phyloP scores from a whole-genome alignment of 345 rosid species.

The Streptanthus diversifolius region DNA sequence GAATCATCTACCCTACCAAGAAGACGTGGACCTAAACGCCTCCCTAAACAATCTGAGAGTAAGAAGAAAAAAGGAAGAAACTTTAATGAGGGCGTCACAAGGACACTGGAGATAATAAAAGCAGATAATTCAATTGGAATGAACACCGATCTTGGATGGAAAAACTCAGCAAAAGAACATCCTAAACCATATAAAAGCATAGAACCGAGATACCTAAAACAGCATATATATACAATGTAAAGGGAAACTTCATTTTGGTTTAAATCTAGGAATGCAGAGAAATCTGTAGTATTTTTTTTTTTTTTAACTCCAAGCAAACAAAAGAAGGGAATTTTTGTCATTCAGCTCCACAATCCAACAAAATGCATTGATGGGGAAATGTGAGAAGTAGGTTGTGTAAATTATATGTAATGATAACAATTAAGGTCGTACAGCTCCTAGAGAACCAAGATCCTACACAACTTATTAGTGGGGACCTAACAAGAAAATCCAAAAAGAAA shows the following conservation, averaged over 20 bases:
- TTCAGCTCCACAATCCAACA: slow-evolving; percentile 27
- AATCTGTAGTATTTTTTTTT: background rate
- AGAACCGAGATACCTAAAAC: background rate
- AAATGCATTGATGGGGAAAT: slow-evolving; percentile 10
- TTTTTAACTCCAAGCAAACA: background rate
- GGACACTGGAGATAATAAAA: background rate
- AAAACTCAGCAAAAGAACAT: slow-evolving; percentile 2
- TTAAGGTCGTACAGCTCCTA: slow-evolving; percentile 15
- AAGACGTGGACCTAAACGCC: slow-evolving; percentile 95
- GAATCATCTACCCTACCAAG: slow-evolving; percentile 91
- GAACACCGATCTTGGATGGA: background rate
- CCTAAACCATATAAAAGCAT: background rate
- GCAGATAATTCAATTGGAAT: background rate
- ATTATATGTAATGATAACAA: background rate
- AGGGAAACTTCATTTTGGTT: background rate
- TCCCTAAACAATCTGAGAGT: slow-evolving; percentile 91
- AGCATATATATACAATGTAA: background rate
- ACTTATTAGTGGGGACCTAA: slow-evolving; percentile 32
- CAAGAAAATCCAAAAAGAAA: slow-evolving; percentile 23
- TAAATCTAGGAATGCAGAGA: slow-evolving; percentile 3
- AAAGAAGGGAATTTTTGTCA: background rate
- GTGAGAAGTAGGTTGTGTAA: background rate
- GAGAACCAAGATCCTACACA: slow-evolving; percentile 13
- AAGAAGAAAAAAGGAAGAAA: slow-evolving; percentile 20
- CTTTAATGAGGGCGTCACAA: slow-evolving; percentile 14